Conservation (phyloP, 805 yeast genomes). For the Lipomyces spencermartinsiae region DNA sequence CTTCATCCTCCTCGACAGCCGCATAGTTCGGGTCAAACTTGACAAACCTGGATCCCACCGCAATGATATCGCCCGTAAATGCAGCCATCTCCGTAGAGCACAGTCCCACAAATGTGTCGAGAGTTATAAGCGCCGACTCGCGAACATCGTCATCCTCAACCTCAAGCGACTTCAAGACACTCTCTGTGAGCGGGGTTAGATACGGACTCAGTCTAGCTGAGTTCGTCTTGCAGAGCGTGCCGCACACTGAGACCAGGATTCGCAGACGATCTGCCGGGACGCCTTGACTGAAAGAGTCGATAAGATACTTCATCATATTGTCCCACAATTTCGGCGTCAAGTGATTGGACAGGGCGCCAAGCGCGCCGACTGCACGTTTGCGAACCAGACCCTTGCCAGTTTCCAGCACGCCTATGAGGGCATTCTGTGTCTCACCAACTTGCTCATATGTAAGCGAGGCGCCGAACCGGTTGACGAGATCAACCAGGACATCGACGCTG, state of each 20-base stretch:
- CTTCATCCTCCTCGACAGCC: constrained; percentile 33
- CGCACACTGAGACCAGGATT: constrained; percentile 34
- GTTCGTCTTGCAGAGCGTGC: constrained; percentile 42
- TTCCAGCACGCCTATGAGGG: constrained; percentile 51
- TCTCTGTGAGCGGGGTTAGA: constrained; percentile 28
- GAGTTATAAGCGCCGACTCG: constrained; percentile 55
- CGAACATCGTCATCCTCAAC: constrained; percentile 51
- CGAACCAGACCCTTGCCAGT: constrained; percentile 54
- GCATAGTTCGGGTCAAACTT: constrained; percentile 56
- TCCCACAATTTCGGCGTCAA: constrained; percentile 43
- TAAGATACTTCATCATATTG: constrained; percentile 32
- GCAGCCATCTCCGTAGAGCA: constrained; percentile 47
- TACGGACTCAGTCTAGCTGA: constrained; percentile 37
- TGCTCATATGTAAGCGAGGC: constrained; percentile 50
- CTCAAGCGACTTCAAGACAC: constrained; percentile 43
- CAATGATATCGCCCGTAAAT: constrained; percentile 44
- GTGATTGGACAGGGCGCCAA: constrained; percentile 52
- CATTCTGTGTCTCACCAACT: constrained; percentile 41
- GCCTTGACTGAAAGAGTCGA: constrained; percentile 8
- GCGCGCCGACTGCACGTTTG: constrained; percentile 57
- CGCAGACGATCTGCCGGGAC: constrained; percentile 29
- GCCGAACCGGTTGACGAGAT: constrained; percentile 60
- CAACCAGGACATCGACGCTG: constrained; percentile 65
- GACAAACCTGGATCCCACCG: constrained; percentile 46
- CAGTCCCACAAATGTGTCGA: constrained; percentile 52